phyloP scores from a whole-genome alignment of 2,329 filamentous ascomycete genomes.

The Mariannaea elegans region DNA sequence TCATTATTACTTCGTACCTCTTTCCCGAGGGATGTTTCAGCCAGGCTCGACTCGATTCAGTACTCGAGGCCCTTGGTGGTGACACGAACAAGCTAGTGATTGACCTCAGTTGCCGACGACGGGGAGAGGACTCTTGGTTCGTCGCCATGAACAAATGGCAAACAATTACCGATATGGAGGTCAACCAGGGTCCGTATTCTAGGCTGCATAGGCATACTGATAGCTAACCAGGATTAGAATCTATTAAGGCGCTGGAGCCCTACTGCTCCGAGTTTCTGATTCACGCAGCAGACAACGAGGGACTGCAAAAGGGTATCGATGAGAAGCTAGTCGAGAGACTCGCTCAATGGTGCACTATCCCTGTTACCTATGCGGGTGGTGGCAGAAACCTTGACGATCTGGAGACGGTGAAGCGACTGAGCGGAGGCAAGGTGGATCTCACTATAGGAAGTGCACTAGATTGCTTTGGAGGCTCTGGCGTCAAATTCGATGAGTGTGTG shows the following conservation, averaged over 20 bases:
- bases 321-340: conserved; percentile 81
- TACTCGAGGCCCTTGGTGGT: conserved; percentile 76
- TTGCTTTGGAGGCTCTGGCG: conserved; percentile 89
- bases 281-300: conserved; percentile 96
- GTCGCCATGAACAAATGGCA: conserved; percentile 99
- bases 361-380: conserved; percentile 97
- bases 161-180: conserved; percentile 94
- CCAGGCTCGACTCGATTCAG: conserved; percentile 75
- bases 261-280: conserved; percentile 98
- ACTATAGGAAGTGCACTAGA: conserved; percentile 97
- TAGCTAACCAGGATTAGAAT: conserved; percentile 62
- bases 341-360: conserved; percentile 87
- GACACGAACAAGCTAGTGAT: conserved; percentile 88
- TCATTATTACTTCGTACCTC: conserved; percentile 95
- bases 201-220: not conserved
- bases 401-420: conserved; percentile 81
- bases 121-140: conserved; percentile 79
- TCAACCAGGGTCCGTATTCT: conserved; percentile 74
- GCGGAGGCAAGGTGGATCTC: conserved; percentile 83
- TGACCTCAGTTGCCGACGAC: conserved; percentile 88
- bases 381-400: conserved; percentile 84
- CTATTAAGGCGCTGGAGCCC: conserved; percentile 82
- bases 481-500: conserved; percentile 89
- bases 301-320: conserved; percentile 90
- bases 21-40: conserved; percentile 89